Percentiles rank a stretch among this genome's conserved stretches.
phyloP scores from a whole-genome alignment of 345 rosid species.

The Eutrema yunnanense region DNA sequence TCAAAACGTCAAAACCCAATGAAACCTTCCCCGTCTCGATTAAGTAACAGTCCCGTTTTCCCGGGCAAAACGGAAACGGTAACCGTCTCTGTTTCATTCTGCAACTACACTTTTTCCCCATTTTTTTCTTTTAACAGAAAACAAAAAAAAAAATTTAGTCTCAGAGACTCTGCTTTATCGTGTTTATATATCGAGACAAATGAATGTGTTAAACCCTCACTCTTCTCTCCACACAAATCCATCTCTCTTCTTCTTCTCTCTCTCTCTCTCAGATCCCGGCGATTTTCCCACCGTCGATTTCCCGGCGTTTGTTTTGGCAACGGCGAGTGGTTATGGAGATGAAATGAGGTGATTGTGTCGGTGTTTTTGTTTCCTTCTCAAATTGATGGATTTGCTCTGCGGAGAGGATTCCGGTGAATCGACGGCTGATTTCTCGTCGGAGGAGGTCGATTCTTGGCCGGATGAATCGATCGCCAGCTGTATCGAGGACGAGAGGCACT shows the following conservation, averaged over 20 bases:
- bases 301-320: neutral
- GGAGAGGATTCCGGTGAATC: slow-evolving; percentile 71
- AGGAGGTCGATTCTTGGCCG: slow-evolving; percentile 52
- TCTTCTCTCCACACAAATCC: slow-evolving; percentile 16
- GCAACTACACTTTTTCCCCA: neutral
- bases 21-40: slow-evolving; percentile 13
- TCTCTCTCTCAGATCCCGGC: slow-evolving; percentile 16
- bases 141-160: neutral
- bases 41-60: slow-evolving; percentile 39
- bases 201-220: slow-evolving; percentile 29
- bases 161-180: slow-evolving; percentile 25
- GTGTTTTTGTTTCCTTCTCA: slow-evolving; percentile 24
- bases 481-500: slow-evolving; percentile 66
- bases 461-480: slow-evolving; percentile 67
- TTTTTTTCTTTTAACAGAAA: neutral
- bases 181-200: slow-evolving; percentile 67
- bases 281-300: neutral
- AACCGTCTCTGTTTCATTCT: slow-evolving; percentile 25
- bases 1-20: neutral
- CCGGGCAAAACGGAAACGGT: slow-evolving; percentile 42
- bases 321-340: slow-evolving; percentile 26
- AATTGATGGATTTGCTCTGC: slow-evolving; percentile 71
- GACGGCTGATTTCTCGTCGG: slow-evolving; percentile 39
- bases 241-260: neutral
- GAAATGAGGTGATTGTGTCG: slow-evolving; percentile 30